Evolutionary conservation across 805 yeast genomes (phyloP), one percentile per base, ranked within the genome.

Genomic region (Kluyveromyces lactis): DNA sequence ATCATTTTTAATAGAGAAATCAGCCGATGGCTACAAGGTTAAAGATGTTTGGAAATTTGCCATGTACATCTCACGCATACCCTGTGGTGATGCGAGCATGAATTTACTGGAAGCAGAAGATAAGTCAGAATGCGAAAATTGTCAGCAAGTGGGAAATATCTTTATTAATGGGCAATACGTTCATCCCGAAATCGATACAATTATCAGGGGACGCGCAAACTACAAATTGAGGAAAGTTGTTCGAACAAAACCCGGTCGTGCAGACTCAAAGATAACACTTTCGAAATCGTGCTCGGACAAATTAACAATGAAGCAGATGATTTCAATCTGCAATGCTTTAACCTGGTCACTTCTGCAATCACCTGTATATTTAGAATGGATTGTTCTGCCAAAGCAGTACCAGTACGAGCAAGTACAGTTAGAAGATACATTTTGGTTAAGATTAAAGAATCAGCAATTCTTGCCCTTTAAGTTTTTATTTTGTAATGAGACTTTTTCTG

Each of bases 261-360:
- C 68, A 21, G 97, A 92, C 55, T 81, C 96, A 2, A 71, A 72
- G 2, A 46, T 77, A 3, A 73, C 95, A 0, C 58, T 72, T 36
- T 83, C 94, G 23, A 90, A 87, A 56, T 85, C 95, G 1, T 90
- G 97, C 56, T 77, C 94, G 1, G 97, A 90, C 56, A 90, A 90
- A 52, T 57, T 90, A 18, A 69, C 84, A 31, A 38, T 80, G 36
- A 70, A 71, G 42, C 96, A 86, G 55, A 60, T 64, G 26, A 64
- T 67, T 0, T 81, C 86, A 0, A 36, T 81, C 2, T 55, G 73
- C 31, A 79, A 72, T 48, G 52, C 73, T 3, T 36, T 72, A 6
- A 69, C 73, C 2, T 63, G 65, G 66, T 4, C 52, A 64, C 11
- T 71, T 45, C 41, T 60, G 26, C 43, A 40, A 3, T 21, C 35